Evolutionary conservation across 768 basidiomycete genomes (phyloP), one percentile per base, ranked within the genome.

Genomic region (Hysterangium stoloniferum): DNA sequence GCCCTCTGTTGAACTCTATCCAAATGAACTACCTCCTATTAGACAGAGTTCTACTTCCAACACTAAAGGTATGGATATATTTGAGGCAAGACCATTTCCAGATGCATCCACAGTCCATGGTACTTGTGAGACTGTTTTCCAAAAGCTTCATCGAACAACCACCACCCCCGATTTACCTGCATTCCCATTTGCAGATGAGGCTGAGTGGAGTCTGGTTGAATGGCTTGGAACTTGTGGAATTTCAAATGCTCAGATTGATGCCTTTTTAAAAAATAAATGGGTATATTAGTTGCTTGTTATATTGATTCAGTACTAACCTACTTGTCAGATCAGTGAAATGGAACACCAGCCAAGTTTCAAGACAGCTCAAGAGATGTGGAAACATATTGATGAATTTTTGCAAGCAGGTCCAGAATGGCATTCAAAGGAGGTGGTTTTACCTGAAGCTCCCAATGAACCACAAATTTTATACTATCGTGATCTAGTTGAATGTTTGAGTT

Each of bases 241-340:
- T 41, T 41, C 38, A 12, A 41, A 41, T 41, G 38, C 11, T 9
- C 38, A 41, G 20, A 41, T 41, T 41, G 38, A 41, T 41, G 20
- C 12, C 20, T 41, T 41, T 8, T 41, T 41, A 8, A 41, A 9
- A 41, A 41, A 11, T 8, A 9, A 9, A 41, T 41, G 20, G 33
- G 33, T 17, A 34, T 9, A 17, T 34, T 9, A 9, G 33, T 17
- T 9, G 11, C 17, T 34, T 34, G 33, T 22, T 20, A 41, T 41
- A 41, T 41, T 9, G 38, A 9, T 20, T 41, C 20, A 9, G 38
- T 20, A 8, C 22, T 9, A 9, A 41, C 38, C 12, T 8, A 41
- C 8, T 41, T n/a, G n/a, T n/a, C n/a, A n/a, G n/a, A n/a, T n/a
- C n/a, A n/a, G n/a, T n/a, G n/a, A n/a, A n/a, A n/a, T n/a, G n/a